Percentiles rank a stretch among this genome's conserved stretches.
Conservation (phyloP, 2,329 filamentous ascomycete species). For the Calonectria pteridis region DNA sequence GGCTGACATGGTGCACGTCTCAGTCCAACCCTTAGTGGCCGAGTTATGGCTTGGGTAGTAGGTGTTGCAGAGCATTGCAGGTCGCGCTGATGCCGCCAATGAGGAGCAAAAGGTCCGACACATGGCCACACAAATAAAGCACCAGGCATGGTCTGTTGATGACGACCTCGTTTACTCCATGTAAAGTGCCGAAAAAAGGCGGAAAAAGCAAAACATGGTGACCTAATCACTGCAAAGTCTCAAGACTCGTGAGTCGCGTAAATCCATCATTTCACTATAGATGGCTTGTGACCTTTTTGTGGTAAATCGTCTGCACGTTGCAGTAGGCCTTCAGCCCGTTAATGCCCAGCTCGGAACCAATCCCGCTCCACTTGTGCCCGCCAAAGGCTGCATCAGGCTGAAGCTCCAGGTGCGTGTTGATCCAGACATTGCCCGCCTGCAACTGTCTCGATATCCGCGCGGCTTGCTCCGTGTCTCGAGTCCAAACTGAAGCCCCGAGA, state of each 20-base stretch:
- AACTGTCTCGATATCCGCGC: slow-evolving; percentile 63
- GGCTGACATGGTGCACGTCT: not conserved
- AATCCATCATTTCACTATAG: not conserved
- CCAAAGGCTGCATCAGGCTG: slow-evolving; percentile 28
- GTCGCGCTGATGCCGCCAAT: too few relatives aligned
- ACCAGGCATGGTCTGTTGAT: too few relatives aligned
- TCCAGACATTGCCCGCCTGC: slow-evolving; percentile 69
- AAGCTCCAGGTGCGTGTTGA: slow-evolving; percentile 55
- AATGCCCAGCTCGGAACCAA: slow-evolving; percentile 31
- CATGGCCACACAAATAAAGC: not conserved
- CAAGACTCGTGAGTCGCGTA: too few relatives aligned
- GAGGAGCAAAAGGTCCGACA: too few relatives aligned
- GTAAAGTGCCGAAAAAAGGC: too few relatives aligned
- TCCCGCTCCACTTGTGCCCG: slow-evolving; percentile 33
- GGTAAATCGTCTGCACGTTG: slow-evolving; percentile 21
- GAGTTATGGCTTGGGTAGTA: too few relatives aligned
- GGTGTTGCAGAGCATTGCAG: too few relatives aligned
- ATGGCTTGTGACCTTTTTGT: not conserved
- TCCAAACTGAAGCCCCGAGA: slow-evolving; percentile 68
- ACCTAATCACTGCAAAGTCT: too few relatives aligned
- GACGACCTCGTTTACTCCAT: too few relatives aligned
- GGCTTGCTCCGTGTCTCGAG: slow-evolving; percentile 62
- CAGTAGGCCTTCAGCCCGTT: slow-evolving; percentile 25
- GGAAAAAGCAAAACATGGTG: too few relatives aligned
- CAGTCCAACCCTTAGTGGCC: slow-evolving; percentile 1